phyloP scores from a whole-genome alignment of 2,329 filamentous ascomycete species.

The Hypoxylon sp. region DNA sequence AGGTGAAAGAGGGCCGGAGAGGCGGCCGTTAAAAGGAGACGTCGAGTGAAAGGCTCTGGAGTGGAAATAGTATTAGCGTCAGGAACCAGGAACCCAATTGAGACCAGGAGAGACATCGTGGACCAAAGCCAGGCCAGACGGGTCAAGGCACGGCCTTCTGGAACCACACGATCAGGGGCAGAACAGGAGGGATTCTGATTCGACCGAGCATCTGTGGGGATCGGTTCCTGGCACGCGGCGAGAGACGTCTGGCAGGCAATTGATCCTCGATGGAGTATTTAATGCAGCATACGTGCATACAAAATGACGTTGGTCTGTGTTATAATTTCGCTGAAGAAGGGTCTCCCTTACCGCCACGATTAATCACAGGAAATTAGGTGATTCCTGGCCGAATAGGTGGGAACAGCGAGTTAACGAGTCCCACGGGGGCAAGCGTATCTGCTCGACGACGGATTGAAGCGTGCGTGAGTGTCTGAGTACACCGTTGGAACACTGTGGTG shows the following conservation, averaged over 20 bases:
- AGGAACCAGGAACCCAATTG: constrained; percentile 46
- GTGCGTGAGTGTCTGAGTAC: constrained; percentile 61
- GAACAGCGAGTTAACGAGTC: constrained; percentile 77
- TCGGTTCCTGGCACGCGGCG: constrained; percentile 49
- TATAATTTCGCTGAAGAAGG: constrained; percentile 49
- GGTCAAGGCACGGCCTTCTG: constrained; percentile 48
- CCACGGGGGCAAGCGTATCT: constrained; percentile 63
- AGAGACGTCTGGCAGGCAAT: constrained; percentile 47
- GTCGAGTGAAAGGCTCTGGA: constrained; percentile 57
- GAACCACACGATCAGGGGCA: constrained; percentile 49
- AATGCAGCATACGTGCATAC: constrained; percentile 47
- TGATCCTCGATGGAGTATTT: constrained; percentile 47
- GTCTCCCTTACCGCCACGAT: constrained; percentile 68
- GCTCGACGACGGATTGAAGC: constrained; percentile 60
- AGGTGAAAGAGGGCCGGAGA: constrained; percentile 60
- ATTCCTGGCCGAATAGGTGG: constrained; percentile 65
- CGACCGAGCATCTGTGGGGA: constrained; percentile 48
- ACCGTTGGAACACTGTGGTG: constrained; percentile 53
- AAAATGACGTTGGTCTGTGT: constrained; percentile 47
- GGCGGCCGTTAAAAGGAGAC: constrained; percentile 63
- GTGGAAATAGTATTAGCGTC: constrained; percentile 48
- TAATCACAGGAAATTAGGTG: constrained; percentile 65
- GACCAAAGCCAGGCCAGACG: constrained; percentile 42
- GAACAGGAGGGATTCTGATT: constrained; percentile 47
- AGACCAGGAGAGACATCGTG: constrained; percentile 42